These are phyloP conservation scores for Peronospora farinosa DNA, from an alignment of 352 stramenopile species.

Conservation along the genomic window DNA sequence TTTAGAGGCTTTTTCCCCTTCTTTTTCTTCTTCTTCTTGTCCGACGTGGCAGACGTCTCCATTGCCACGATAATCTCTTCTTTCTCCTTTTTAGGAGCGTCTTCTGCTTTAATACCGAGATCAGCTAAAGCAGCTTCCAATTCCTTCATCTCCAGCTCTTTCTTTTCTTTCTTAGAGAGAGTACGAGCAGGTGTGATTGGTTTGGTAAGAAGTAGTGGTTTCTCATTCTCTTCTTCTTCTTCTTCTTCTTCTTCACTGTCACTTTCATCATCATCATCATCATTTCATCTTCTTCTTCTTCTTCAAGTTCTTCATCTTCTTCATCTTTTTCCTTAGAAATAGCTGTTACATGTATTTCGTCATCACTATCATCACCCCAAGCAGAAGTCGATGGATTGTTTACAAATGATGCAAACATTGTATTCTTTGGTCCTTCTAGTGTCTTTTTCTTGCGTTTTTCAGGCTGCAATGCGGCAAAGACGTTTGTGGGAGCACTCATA, in stretches of 20 bases:
- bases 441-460: slow-evolving; percentile 68
- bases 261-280: slow-evolving; percentile 33
- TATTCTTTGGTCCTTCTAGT: slow-evolving; percentile 35
- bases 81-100: slow-evolving; percentile 12
- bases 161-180: slow-evolving; percentile 80
- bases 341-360: slow-evolving; percentile 53
- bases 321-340: slow-evolving; percentile 33
- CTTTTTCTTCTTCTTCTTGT: slow-evolving; percentile 48
- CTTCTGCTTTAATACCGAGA: slow-evolving; percentile 44
- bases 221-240: slow-evolving; percentile 36
- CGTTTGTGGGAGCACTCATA: slow-evolving; percentile 35
- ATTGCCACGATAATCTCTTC: slow-evolving; percentile 26
- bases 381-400: slow-evolving; percentile 58
- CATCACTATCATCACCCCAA: slow-evolving; percentile 64
- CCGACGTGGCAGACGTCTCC: slow-evolving; percentile 30
- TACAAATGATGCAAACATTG: slow-evolving; percentile 67
- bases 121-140: slow-evolving; percentile 59
- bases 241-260: slow-evolving; percentile 31
- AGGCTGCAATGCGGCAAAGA: slow-evolving; percentile 42
- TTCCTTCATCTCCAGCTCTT: slow-evolving; percentile 70
- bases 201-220: slow-evolving; percentile 30
- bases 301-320: slow-evolving; percentile 46
- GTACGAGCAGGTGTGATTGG: slow-evolving; percentile 27
- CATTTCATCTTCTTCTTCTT: slow-evolving; percentile 52
- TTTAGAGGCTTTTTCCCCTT: slow-evolving; percentile 50